Evolutionary conservation across 2,329 filamentous ascomycete genomes (phyloP), one percentile per base, ranked within the genome.

Genomic region (Colletotrichum sp.): DNA sequence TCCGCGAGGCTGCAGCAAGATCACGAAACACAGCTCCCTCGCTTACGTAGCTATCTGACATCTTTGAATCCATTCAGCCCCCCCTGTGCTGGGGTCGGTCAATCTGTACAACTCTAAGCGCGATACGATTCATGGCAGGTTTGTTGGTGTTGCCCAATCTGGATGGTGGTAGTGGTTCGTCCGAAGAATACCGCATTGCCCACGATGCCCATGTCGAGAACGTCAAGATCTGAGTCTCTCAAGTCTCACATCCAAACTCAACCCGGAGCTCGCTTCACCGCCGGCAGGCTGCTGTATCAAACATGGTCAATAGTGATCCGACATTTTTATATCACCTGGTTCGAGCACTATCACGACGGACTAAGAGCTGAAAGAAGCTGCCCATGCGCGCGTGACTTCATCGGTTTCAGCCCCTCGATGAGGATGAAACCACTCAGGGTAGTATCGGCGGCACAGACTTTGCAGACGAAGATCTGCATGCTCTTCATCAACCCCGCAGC

Each of bases 351-450:
- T 32, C 21, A 8, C 10, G 5, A 58, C 48, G 57, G 58, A 52
- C 28, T 8, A 69, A 43, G 16, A 60, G 32, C 64, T 74, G 48
- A 58, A 60, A 60, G 48, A 73, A 73, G 70, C 58, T 69, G 64
- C 26, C 28, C 43, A 52, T 38, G 61, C 58, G 26, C 15, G 26
- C 52, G 52, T 71, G 36, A 75, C 36, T 55, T 21, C 30, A 26
- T 34, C 26, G 24, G 74, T 75, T 75, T 76, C 71, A 71, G 32
- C 71, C 43, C 71, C 74, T 55, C 55, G 60, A 60, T 43, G 26
- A 8, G 38, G 66, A 66, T 76, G 66, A 71, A 76, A 75, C 74
- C 34, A 57, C 26, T 10, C 16, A 38, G 36, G 36, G 66, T 69
- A 36, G 60, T 28, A 76, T 34, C n/a, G 43, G 61, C 60, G 38